A percentile compares a stretch with the other conserved stretches of the same genome.
These are phyloP conservation scores for Fusarium sp. DNA, from an alignment of 2,329 filamentous ascomycete genomes.

Conservation along the genomic window DNA sequence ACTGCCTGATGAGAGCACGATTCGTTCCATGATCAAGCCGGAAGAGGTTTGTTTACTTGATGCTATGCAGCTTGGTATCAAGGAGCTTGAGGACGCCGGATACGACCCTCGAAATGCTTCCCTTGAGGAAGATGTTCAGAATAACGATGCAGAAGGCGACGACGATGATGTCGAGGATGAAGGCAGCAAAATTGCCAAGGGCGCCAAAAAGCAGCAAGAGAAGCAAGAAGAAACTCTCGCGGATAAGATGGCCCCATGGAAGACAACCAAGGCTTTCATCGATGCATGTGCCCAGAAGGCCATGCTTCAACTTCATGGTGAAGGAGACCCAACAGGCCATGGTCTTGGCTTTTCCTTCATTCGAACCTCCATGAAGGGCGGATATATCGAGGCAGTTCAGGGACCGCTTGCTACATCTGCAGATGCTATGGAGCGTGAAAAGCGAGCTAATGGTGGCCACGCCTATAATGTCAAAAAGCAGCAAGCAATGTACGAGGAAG, in stretches of 20 bases:
- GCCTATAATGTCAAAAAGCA: slow-evolving; percentile 98
- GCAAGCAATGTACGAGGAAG: slow-evolving; percentile 89
- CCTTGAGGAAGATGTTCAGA: slow-evolving; percentile 71
- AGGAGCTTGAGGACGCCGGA: slow-evolving; percentile 89
- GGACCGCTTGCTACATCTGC: slow-evolving; percentile 74
- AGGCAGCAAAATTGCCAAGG: slow-evolving; percentile 51
- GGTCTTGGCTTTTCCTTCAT: slow-evolving; percentile 97
- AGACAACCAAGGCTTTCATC: slow-evolving; percentile 94
- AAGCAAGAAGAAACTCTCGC: slow-evolving; percentile 77
- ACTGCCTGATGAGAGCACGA: slow-evolving; percentile 80
- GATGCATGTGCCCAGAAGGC: slow-evolving; percentile 94
- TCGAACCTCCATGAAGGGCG: slow-evolving; percentile 98
- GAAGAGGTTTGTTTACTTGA: slow-evolving; percentile 96
- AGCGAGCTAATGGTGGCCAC: slow-evolving; percentile 90
- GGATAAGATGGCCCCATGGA: slow-evolving; percentile 93
- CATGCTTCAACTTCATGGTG: slow-evolving; percentile 94
- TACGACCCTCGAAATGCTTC: slow-evolving; percentile 73
- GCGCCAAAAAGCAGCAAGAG: slow-evolving; percentile 55
- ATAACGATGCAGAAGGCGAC: slow-evolving; percentile 70
- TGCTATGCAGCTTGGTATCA: slow-evolving; percentile 94
- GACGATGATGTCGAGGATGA: slow-evolving; percentile 59
- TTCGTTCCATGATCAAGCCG: slow-evolving; percentile 90
- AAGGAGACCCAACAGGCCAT: slow-evolving; percentile 92
- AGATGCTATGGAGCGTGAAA: slow-evolving; percentile 86
- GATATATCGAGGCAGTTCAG: slow-evolving; percentile 83